Base-by-base conservation (phyloP, 139 green algal species). In the Picochlorum sp. region DNA sequence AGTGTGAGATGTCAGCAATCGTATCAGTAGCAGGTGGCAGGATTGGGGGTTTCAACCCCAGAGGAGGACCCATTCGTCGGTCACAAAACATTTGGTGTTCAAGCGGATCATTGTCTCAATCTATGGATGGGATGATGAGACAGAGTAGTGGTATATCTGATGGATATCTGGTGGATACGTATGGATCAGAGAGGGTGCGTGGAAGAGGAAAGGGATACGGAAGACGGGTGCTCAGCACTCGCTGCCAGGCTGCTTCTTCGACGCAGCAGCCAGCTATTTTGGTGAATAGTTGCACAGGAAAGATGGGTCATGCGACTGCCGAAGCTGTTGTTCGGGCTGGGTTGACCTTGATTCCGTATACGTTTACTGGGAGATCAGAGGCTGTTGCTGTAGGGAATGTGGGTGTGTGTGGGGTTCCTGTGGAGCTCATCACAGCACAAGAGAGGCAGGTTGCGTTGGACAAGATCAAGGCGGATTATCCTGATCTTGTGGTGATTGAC, bases 401-500 rank as follows among this genome's bases (percentile, higher is more conserved):
- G 6, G 83, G 81, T 2, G 78, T 87, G 6, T 68, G 63, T 21
- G 78, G 78, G 30, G 74, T 87, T 16, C 77, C 77, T 13, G 83
- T 91, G 9, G 75, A 86, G 61, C 66, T 88, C 18, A 68, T 87
- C 9, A 50, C 30, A 3, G 57, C 69, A 34, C 60, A 77, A 11
- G 59, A 82, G 58, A 66, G 80, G 26, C 76, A 86, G 63, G 50
- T 61, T 20, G 73, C 75, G 9, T 74, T 91, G 50, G 55, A 84
- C 11, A 49, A 26, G 18, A 57, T 84, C 20, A 80, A 70, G 70
- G 47, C 62, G 4, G 67, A 88, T 44, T 82, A 94, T 60, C 88
- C 90, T 1, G 64, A 78, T 65, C 65, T 98, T 4, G 72, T 99
- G 4, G 81, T 97, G 6, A 85, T 99, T 7, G 94, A 99, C 76